Evolutionary conservation across 2,329 filamentous ascomycete genomes (phyloP), one percentile per base, ranked within the genome.

Genomic region (Trichophyton verrucosum): DNA sequence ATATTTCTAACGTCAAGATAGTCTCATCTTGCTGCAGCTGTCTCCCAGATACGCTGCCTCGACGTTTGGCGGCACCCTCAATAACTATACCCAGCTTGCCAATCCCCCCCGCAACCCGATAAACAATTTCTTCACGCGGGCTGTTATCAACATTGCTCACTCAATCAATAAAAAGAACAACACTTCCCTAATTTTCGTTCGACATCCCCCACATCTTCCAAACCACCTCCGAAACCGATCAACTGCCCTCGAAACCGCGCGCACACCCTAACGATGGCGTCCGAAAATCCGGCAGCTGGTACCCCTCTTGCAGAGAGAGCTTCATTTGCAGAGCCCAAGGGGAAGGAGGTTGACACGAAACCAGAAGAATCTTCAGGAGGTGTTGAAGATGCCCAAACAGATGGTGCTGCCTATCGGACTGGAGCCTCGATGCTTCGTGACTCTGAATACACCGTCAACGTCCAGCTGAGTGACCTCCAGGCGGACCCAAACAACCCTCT

Each of bases 391-490:
- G 65, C 67, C 36, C 74, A 76, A 64, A 67, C 67, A 15, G 77
- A 78, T 67, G 77, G 77, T 36, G 76, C 76, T 33, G 63, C 72
- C 17, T 64, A 64, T 17, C 61, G 63, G 3, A 66, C 70, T 27
- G 71, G 72, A 44, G 82, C 80, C 60, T 83, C 83, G 44, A 70
- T 75, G 8, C 76, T 86, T 9, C 75, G 83, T 22, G 89, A 96
- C 73, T 85, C 86, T 3, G 85, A 88, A 62, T 95, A 88, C 75
- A 87, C 94, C 66, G 92, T 99, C 66, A 87, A 96, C 70, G 89
- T 99, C 68, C 94, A 92, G 74, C 82, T 97, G 62, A 91, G 87
- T 68, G 91, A 96, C 70, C 81, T 96, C 60, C 91, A 96, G 75
- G 83, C 85, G 33, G 89, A 96, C 70, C 85, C 88, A 9, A 87